Evolutionary conservation across 176 grass and related monocot genomes (phyloP), one percentile per base, ranked within the genome.

Genomic region (Oryza brachyantha): DNA sequence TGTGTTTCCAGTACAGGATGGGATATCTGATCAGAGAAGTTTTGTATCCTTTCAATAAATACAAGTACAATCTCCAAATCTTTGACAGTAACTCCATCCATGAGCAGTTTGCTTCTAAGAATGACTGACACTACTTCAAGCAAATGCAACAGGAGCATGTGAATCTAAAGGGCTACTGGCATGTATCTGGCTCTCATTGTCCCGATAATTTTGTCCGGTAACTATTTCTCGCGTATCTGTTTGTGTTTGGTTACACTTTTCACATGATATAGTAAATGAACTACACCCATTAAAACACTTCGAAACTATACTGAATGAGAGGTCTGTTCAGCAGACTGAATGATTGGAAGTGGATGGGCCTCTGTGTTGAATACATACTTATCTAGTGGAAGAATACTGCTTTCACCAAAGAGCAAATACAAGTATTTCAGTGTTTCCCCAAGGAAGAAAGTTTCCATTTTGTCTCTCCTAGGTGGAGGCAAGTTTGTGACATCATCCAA

Each of bases 311-410:
- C 71, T 43, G 71, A 84, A 76, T 84, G 35, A 65, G 77, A 89
- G 31, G 10, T 66, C 82, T 58, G n/a, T 59, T 72, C 54, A 17
- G 12, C 57, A 81, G 86, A 69, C 63, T 42, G 63, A 60, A 92
- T 89, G 68, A 94, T 68, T 46, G 96, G 96, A 73, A 98, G 84
- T 64, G 92, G 92, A 86, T 98, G 96, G 65, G 96, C 96, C 68
- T 98, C 96, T 80, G 87, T 89, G 78, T 98, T 98, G 72, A 98
- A 98, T 40, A 94, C 90, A 87, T 86, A 98, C 67, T 94, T 93
- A 76, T 86, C 92, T 43, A 94, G 83, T 40, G 96, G 92, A 72
- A 98, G 83, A 83, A 86, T 76, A 75, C 89, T 87, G 76, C 78
- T 92, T 64, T 98, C 87, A 52, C 84, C 92, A 85, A 98, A 98